Evolutionary conservation across 257 asterid genomes (phyloP), one percentile per base, ranked within the genome.

Genomic region (Solanum etuberosum): DNA sequence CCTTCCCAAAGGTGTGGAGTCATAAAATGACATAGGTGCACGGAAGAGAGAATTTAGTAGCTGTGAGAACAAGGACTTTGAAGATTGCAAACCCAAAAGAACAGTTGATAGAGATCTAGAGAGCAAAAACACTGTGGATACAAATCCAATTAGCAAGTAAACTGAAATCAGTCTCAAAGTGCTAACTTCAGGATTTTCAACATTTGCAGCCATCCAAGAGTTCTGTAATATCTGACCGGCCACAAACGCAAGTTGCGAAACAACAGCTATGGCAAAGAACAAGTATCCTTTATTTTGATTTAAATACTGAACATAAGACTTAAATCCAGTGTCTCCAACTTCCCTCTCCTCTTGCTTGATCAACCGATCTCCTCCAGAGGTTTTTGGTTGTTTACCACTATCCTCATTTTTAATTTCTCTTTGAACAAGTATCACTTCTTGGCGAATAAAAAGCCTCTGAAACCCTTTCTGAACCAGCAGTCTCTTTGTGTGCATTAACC

Each of bases 121-220:
- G 59, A 93, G 93, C 88, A 94, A 89, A 89, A 94, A 90, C 7
- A 93, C 10, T 0, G 93, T 51, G 68, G 98, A 92, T 1, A 73
- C 43, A 8, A 96, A 85, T 37, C 98, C 99, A 57, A 97, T 93
- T 87, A 92, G 65, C 89, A 95, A 91, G 90, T 97, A 97, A 27
- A 97, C 95, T n/a, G 89, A 32, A 25, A 97, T 97, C 87, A 97
- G 88, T 85, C 90, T 91, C 93, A 95, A 88, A 0, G 90, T 90
- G 87, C 88, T 90, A 13, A 93, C 88, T 73, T 88, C 65, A 46
- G 92, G 92, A 90, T 93, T 90, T 63, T 97, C 98, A 72, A 97
- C 98, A 85, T 92, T 93, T 81, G 98, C 96, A 31, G 99, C 99
- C 99, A 97, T 95, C 99, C 99, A 95, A 25, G 94, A 90, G 88